These are phyloP conservation scores for Protomyces lactucae-debilis DNA, from an alignment of 1,139 yeast species.

Conservation along the genomic window DNA sequence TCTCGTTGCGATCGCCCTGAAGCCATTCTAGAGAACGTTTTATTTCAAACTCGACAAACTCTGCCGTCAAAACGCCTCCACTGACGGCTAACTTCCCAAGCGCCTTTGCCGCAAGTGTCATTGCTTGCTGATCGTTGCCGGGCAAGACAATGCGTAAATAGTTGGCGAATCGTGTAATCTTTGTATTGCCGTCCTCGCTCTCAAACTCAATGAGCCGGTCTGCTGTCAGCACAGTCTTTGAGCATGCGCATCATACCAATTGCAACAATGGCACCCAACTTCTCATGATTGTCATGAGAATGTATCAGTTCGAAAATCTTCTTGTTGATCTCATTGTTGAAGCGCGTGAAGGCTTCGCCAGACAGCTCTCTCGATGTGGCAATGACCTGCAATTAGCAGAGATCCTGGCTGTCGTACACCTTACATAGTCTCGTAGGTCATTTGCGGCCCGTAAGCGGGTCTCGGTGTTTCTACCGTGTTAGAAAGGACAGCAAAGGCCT, in stretches of 20 bases:
- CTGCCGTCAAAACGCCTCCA: slow-evolving; percentile 84
- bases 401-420: not conserved
- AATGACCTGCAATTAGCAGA: slow-evolving; percentile 37
- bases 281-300: slow-evolving; percentile 63
- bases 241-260: slow-evolving; percentile 40
- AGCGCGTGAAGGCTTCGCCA: slow-evolving; percentile 71
- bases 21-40: slow-evolving; percentile 88
- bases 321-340: slow-evolving; percentile 81
- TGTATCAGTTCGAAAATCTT: slow-evolving; percentile 80
- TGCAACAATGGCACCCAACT: slow-evolving; percentile 87
- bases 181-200: slow-evolving; percentile 73
- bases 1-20: slow-evolving; percentile 64
- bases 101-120: slow-evolving; percentile 80
- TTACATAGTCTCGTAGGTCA: slow-evolving; percentile 60
- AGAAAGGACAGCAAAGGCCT: slow-evolving; percentile 32
- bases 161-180: slow-evolving; percentile 84
- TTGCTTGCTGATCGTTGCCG: slow-evolving; percentile 74
- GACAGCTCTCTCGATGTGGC: slow-evolving; percentile 70
- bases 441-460: slow-evolving; percentile 46
- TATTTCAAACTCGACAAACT: slow-evolving; percentile 88
- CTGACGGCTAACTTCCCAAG: slow-evolving; percentile 84
- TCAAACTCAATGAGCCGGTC: slow-evolving; percentile 81
- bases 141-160: slow-evolving; percentile 76
- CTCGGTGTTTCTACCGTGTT: not conserved
- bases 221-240: not conserved